Base-by-base conservation (phyloP, 179 eudicot genomes). In the Pouteria campechiana region DNA sequence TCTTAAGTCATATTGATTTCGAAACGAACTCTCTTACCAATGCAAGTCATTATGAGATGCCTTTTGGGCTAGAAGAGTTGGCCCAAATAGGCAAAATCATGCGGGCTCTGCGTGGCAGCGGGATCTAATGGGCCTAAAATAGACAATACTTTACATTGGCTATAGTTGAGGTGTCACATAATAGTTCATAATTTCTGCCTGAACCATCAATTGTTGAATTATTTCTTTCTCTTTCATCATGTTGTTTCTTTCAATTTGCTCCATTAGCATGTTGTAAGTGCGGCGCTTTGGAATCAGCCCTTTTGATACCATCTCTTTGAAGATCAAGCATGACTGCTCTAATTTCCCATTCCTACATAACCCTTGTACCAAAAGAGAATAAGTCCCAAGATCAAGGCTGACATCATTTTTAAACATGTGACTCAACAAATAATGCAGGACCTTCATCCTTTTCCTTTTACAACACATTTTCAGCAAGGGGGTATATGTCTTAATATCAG, bases 401-500 rank as follows among this genome's bases (percentile, higher is more conserved):
- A 88, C 74, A 49, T 70, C 58, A 32, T 81, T 75, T 46, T 58
- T 50, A 56, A 76, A 78, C 97, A 89, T 85, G 50, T 85, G 86
- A 30, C 31, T 62, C 45, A 84, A 49, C 57, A 89, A 48, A 56
- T 68, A 71, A 37, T 63, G 58, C 23, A 85, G 68, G 59, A 85
- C 73, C 61, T 81, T 81, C 79, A 89, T 81, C 56, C 89, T 71
- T 47, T 74, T 72, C 69, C 65, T 62, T 43, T 32, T 54, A 47
- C 87, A 84, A 43, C 81, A 84, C 92, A 88, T 68, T 57, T 69
- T 88, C 58, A 88, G 37, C 49, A 89, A 59, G 2, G 95, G 85
- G 0, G 58, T 67, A 30, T 81, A 89, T 4, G 93, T 89, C 20
- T 40, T 40, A 37, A 69, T 20, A 65, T 78, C 58, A 0, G 93